These are phyloP conservation scores for Cyberlindnera xylosilytica DNA, from an alignment of 805 yeast genomes.

Conservation along the genomic window DNA sequence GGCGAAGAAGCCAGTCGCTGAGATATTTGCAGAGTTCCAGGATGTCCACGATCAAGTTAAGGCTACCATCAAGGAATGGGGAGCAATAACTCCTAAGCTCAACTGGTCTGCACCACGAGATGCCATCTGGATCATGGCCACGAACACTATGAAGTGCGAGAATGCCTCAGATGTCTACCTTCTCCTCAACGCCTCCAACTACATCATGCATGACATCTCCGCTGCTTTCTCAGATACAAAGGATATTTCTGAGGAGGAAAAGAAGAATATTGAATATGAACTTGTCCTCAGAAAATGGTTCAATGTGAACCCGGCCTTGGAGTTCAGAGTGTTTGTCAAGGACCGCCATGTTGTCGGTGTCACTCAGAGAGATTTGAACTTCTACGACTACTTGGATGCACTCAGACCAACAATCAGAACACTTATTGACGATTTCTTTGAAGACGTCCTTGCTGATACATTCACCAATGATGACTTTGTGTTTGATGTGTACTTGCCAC, in stretches of 20 bases:
- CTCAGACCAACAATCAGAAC: constrained; percentile 45
- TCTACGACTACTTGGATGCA: constrained; percentile 64
- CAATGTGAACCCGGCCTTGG: constrained; percentile 81
- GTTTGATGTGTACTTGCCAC: constrained; percentile 79
- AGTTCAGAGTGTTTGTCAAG: constrained; percentile 82
- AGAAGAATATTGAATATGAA: constrained; percentile 39
- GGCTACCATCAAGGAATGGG: constrained; percentile 43
- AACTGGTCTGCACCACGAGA: constrained; percentile 98
- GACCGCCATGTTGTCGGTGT: constrained; percentile 64
- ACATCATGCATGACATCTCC: constrained; percentile 79
- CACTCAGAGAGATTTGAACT: constrained; percentile 84
- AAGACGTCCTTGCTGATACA: constrained; percentile 40
- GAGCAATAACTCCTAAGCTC: constrained; percentile 78
- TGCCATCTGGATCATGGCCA: constrained; percentile 85
- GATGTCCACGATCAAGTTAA: constrained; percentile 57
- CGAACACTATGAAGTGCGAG: constrained; percentile 70
- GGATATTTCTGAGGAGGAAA: constrained; percentile 30
- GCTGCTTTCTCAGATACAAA: constrained; percentile 57
- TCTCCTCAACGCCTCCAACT: constrained; percentile 81
- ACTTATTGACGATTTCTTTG: constrained; percentile 54
- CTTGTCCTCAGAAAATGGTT: constrained; percentile 82
- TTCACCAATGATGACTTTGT: constrained; percentile 60
- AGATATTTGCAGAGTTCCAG: constrained; percentile 42
- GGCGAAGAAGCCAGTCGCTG: constrained; percentile 16
- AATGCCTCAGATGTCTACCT: constrained; percentile 74